phyloP scores from a whole-genome alignment of 208 protist genomes.

The Trypanosoma avium region DNA sequence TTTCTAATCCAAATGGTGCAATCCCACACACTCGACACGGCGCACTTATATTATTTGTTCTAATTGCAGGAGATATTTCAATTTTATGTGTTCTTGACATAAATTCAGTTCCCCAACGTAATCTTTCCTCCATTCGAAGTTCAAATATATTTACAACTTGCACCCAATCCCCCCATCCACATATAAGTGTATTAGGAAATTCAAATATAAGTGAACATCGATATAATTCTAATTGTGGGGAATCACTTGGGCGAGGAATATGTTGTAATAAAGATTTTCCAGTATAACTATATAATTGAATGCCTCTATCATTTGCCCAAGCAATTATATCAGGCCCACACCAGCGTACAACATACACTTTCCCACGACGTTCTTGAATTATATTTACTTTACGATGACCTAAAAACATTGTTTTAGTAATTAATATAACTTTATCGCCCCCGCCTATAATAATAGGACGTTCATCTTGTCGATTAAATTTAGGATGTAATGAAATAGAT shows the following conservation, averaged over 20 bases:
- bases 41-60: slow-evolving; percentile 18
- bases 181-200: slow-evolving; percentile 31
- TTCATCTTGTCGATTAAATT: slow-evolving; percentile 48
- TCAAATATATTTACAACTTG: slow-evolving; percentile 44
- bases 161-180: slow-evolving; percentile 72
- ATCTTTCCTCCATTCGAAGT: slow-evolving; percentile 10
- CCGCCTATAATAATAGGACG: slow-evolving; percentile 41
- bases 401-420: slow-evolving; percentile 46
- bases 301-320: slow-evolving; percentile 57
- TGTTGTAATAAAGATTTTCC: slow-evolving; percentile 30
- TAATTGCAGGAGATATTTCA: slow-evolving; percentile 15
- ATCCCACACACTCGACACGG: slow-evolving; percentile 69
- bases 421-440: slow-evolving; percentile 50
- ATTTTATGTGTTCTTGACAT: slow-evolving; percentile 26
- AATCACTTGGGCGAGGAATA: slow-evolving; percentile 18
- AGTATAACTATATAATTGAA: slow-evolving; percentile 55
- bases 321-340: slow-evolving; percentile 59
- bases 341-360: slow-evolving; percentile 59
- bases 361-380: slow-evolving; percentile 46
- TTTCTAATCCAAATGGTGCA: slow-evolving; percentile 47
- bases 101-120: slow-evolving; percentile 16
- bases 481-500: slow-evolving; percentile 60
- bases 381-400: slow-evolving; percentile 40
- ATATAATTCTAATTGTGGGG: slow-evolving; percentile 42
- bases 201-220: slow-evolving; percentile 65